Evolutionary conservation across 768 basidiomycete genomes (phyloP), one percentile per base, ranked within the genome.

Genomic region (Filobasidium wieringae): DNA sequence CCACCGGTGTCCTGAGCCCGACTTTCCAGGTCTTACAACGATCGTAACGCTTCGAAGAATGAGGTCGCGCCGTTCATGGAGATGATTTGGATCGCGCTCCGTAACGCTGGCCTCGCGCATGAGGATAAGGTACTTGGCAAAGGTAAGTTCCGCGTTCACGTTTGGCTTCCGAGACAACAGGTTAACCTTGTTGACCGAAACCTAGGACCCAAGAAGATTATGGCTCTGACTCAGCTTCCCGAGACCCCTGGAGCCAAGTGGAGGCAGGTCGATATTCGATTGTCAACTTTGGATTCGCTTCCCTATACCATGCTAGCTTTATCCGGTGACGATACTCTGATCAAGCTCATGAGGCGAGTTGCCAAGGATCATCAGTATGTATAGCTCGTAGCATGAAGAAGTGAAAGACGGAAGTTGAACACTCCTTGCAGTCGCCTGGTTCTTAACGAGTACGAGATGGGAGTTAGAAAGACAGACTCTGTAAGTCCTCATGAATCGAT

Each of bases 401-500:
- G 14, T n/a, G 37, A 34, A 19, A 29, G 29, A 27, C 12, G 22
- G n/a, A 30, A 14, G 4, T 7, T 17, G 36, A 8, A 8, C 32
- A 2, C 14, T 2, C 33, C 4, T 27, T 24, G 12, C 36, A 63
- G 62, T 12, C 63, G 63, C 3, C 66, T 66, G 63, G 59, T 63
- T 0, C 51, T 72, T 54, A 72, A 72, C 61, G 71, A 71, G 65
- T 72, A 72, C 59, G 65, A 57, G 0, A 71, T 72, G 69, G 69
- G 68, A 2, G 9, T 12, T 1, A 39, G 67, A 11, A 52, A 58
- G 26, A n/a, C 2, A 12, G 57, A 32, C 2, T 22, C 7, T 8
- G 41, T 43, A 30, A 51, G 30, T 29, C n/a, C n/a, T n/a, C n/a
- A n/a, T n/a, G 49, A 14, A 14, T 27, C 26, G 49, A 14, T 51